Percentiles rank a stretch among this genome's conserved stretches.
These are phyloP conservation scores for Alloteropsis angusta DNA, from an alignment of 202 grass and related monocot genomes.

Conservation along the genomic window DNA sequence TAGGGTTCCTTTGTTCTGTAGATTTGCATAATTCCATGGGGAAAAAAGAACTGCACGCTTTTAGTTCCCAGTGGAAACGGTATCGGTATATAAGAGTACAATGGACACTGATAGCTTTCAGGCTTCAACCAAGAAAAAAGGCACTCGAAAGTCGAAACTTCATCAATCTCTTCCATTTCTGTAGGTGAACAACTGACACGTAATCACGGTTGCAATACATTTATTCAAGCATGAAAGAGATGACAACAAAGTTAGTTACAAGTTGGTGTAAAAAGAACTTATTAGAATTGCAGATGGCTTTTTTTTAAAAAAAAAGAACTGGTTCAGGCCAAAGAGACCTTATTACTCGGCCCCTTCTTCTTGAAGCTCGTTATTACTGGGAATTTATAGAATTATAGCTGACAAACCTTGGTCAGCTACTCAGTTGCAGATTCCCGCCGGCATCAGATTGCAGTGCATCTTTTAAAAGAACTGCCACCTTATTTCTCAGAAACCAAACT, in stretches of 20 bases:
- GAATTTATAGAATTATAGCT: not conserved
- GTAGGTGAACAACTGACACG: not conserved
- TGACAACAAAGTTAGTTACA: slow-evolving; percentile 13
- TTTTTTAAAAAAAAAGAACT: not conserved
- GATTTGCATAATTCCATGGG: not conserved
- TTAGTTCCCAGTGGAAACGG: too few relatives aligned
- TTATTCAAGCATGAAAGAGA: slow-evolving; percentile 14
- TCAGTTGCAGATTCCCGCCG: not conserved
- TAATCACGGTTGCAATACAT: not conserved
- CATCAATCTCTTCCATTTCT: not conserved
- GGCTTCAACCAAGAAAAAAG: not conserved
- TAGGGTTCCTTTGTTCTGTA: not conserved
- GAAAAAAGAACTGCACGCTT: not conserved
- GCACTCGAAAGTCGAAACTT: not conserved
- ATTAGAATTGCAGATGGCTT: not conserved
- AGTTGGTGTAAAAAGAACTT: not conserved
- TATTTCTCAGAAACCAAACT: slow-evolving; percentile 23
- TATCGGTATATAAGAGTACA: too few relatives aligned
- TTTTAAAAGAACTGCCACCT: slow-evolving; percentile 1
- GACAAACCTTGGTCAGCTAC: slow-evolving; percentile 10
- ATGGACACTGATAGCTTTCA: not conserved
- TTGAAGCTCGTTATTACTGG: slow-evolving; percentile 6
- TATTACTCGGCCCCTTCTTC: not conserved
- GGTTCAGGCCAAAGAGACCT: slow-evolving; percentile 1
- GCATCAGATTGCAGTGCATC: not conserved